Evolutionary conservation across 192 early-diverging fungal species (phyloP), one percentile per base, ranked within the genome.

Genomic region (Spizellomyces sp.): DNA sequence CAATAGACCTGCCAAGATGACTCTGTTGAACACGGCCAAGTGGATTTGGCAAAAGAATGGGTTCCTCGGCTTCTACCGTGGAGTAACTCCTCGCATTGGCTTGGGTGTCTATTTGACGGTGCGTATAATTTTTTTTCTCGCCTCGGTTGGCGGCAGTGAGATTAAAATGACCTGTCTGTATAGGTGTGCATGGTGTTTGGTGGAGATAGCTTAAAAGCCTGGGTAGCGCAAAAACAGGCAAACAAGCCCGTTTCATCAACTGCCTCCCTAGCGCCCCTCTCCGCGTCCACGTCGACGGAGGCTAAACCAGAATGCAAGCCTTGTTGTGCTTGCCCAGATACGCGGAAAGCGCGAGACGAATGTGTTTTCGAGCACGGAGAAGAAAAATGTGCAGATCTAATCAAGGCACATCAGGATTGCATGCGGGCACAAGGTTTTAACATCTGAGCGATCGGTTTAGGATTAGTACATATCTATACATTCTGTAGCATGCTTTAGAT

Each of bases 261-360:
- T 9, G 22, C 69, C 44, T 21, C 69, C 9, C 44, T 0, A 6
- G n/a, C 60, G 15, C 17, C n/a, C 36, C n/a, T 4, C 36, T 62
- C 67, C n/a, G 14, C 19, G 9, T 44, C 42, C n/a, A 74, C 65
- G 21, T 50, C 17, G 9, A 8, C 50, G 41, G 54, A 15, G 45
- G 7, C 68, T 43, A 75, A 80, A 54, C 81, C 82, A 42, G 76
- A 77, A 48, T 86, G 85, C 75, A 96, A 95, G 81, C 96, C 96
- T 21, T 98, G 96, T 85, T 98, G 96, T 76, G 94, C 93, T 17
- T 98, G 96, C 74, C 94, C 93, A 43, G 96, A 98, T 68, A 98
- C 96, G 8, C 94, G 96, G 75, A 92, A 89, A 75, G 87, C 81
- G 47, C 88, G 95, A 62, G 95, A 96, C 77, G 87, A 92, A 45